Conservation (phyloP, 2,329 filamentous ascomycete genomes). For the Colletotrichum gloeosporioides region DNA sequence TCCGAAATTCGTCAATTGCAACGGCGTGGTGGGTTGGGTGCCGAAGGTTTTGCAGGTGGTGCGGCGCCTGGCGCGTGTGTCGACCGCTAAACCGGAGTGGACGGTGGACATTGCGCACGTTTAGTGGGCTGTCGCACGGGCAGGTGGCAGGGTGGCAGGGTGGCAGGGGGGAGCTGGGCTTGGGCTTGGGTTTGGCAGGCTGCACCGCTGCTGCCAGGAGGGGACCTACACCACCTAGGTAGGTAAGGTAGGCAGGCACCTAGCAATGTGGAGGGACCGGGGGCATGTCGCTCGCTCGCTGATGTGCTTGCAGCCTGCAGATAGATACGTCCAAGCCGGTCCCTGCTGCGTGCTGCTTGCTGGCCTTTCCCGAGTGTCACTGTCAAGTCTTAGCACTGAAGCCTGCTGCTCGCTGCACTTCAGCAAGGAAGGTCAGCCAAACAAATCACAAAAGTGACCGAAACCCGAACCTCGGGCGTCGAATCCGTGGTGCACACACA, state of each 20-base stretch:
- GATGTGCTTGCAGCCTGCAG: neutral
- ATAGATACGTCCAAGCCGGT: neutral
- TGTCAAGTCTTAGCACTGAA: slow-evolving; percentile 6
- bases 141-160: neutral
- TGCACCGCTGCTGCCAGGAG: neutral
- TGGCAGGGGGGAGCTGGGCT: neutral
- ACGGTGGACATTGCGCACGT: neutral
- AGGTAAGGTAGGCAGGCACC: too few relatives aligned
- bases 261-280: neutral
- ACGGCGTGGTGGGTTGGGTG: slow-evolving; percentile 13
- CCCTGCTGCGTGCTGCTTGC: neutral
- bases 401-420: neutral
- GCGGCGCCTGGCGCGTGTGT: neutral
- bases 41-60: neutral
- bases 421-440: neutral
- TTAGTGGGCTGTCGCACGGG: neutral
- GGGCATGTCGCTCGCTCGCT: neutral
- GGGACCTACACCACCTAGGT: neutral
- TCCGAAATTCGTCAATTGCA: neutral
- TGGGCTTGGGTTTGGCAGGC: neutral
- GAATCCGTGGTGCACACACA: neutral
- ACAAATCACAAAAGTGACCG: neutral
- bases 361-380: neutral
- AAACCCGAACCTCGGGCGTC: slow-evolving; percentile 6
- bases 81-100: neutral